These are phyloP conservation scores for Mycena indigotica DNA, from an alignment of 768 basidiomycete genomes.

Conservation along the genomic window DNA sequence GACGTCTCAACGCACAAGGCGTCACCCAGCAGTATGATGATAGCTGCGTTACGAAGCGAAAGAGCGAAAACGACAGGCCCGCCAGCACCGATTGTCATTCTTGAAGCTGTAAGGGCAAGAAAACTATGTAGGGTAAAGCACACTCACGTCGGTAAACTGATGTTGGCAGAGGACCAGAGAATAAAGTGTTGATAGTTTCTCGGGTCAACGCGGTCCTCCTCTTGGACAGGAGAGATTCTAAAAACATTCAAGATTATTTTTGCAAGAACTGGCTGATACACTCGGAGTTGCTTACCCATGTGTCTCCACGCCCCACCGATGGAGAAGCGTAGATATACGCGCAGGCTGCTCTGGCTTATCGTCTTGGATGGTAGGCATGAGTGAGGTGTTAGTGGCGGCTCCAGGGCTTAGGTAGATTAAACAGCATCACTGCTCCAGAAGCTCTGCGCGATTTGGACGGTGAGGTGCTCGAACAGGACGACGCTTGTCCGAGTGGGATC, in stretches of 20 bases:
- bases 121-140: not conserved
- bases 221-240: slow-evolving; percentile 41
- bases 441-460: no score
- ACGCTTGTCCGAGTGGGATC: no score
- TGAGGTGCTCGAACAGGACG: no score
- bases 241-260: no score
- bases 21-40: not conserved
- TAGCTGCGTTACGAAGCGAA: not conserved
- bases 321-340: not conserved
- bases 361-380: not conserved
- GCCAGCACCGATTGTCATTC: not conserved
- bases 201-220: slow-evolving; percentile 41
- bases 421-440: no score
- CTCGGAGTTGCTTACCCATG: not conserved
- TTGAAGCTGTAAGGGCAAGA: not conserved
- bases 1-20: not conserved
- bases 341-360: not conserved
- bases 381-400: not conserved
- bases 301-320: slow-evolving; percentile 2
- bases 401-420: not conserved
- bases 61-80: slow-evolving; percentile 1
- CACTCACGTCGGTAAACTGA: slow-evolving; percentile 37
- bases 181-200: slow-evolving; percentile 51
- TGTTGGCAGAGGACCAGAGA: slow-evolving; percentile 53
- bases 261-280: no score